Evolutionary conservation across 331 rosid species (phyloP).

Genomic region (Malus hybrid): DNA sequence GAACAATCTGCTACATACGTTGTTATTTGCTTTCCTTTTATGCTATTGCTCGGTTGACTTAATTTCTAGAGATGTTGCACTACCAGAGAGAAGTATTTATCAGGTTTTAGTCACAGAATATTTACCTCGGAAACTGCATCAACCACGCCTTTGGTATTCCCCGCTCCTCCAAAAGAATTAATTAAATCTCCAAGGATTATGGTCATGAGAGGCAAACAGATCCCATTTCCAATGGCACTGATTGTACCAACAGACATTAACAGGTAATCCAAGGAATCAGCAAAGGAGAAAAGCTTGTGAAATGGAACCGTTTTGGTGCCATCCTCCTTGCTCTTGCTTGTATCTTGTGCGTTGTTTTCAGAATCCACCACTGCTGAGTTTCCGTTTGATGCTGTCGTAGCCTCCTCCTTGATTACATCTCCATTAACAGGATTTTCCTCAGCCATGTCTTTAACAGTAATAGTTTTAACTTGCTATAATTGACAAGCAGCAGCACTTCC

Average conservation of each 20-base stretch:
- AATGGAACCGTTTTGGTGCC: constrained; percentile 37
- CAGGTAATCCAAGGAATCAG: constrained; percentile 53
- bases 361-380: constrained; percentile 10
- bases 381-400: constrained; percentile 17
- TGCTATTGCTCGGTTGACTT: not conserved
- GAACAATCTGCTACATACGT: too few species aligned
- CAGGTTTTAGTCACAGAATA: not conserved
- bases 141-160: constrained; percentile 22
- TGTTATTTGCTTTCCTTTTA: too few species aligned
- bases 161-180: constrained; percentile 51
- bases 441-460: constrained; percentile 13
- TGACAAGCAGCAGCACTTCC: not conserved
- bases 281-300: constrained; percentile 72
- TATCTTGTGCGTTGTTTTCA: constrained; percentile 14
- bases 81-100: not conserved
- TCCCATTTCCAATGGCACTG: constrained; percentile 57
- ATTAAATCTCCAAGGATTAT: constrained; percentile 49
- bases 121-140: constrained; percentile 53
- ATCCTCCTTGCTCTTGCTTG: constrained; percentile 29
- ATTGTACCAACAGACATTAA: constrained; percentile 62
- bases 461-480: not conserved
- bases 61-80: not conserved
- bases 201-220: constrained; percentile 59
- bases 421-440: constrained; percentile 14
- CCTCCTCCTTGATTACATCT: constrained; percentile 13